phyloP scores from a whole-genome alignment of 768 basidiomycete genomes.

The Auriscalpium microsporum region DNA sequence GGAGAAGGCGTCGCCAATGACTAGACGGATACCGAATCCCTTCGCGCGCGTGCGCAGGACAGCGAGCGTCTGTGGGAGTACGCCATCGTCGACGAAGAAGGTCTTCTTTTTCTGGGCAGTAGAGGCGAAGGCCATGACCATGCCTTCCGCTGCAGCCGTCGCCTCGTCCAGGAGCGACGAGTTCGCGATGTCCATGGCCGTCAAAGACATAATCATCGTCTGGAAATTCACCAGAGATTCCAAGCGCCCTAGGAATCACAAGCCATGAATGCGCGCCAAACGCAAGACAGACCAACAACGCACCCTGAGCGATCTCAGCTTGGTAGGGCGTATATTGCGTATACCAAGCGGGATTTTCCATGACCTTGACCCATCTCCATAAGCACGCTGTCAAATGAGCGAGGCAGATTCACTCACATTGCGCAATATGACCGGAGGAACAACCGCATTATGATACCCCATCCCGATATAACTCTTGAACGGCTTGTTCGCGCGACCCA shows the following conservation, averaged over 20 bases:
- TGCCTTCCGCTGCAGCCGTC: slow-evolving; percentile 91
- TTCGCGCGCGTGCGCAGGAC: slow-evolving; percentile 88
- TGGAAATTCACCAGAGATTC: slow-evolving; percentile 97
- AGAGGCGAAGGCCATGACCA: slow-evolving; percentile 86
- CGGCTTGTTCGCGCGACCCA: slow-evolving; percentile 72
- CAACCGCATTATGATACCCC: slow-evolving; percentile 93
- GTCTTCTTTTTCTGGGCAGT: slow-evolving; percentile 64
- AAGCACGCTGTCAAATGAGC: neutral
- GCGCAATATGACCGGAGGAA: slow-evolving; percentile 91
- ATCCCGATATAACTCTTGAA: slow-evolving; percentile 96
- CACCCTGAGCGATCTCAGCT: slow-evolving; percentile 97
- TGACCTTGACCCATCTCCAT: slow-evolving; percentile 38
- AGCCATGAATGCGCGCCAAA: neutral
- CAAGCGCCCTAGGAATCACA: slow-evolving; percentile 59
- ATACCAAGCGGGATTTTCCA: slow-evolving; percentile 98
- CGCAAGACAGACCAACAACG: slow-evolving; percentile 7
- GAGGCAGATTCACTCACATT: slow-evolving; percentile 48
- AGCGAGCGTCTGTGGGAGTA: slow-evolving; percentile 82
- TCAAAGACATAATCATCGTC: slow-evolving; percentile 91
- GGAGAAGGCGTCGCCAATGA: slow-evolving; percentile 52
- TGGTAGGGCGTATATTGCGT: slow-evolving; percentile 95
- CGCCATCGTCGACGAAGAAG: slow-evolving; percentile 78
- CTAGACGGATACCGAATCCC: slow-evolving; percentile 84
- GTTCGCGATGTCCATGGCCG: slow-evolving; percentile 91
- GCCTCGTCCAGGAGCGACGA: slow-evolving; percentile 93